Evolutionary conservation across 305 asterid genomes (phyloP).

Genomic region (Euphrasia arctica): DNA sequence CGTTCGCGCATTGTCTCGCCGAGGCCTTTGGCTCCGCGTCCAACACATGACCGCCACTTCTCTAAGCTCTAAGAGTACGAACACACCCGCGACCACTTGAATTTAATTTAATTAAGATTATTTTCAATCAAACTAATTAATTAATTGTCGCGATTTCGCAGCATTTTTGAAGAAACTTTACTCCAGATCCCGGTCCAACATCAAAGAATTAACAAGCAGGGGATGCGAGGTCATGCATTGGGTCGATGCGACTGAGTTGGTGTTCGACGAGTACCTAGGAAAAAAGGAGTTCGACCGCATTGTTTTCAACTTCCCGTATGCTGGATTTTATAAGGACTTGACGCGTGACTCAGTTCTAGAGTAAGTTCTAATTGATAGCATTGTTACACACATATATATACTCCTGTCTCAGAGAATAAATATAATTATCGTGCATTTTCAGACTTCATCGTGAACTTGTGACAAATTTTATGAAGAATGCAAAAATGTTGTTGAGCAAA

Average conservation of each 20-base stretch:
- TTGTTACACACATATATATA: no score
- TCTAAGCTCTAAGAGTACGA: not conserved
- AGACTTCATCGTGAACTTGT: no score
- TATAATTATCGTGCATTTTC: slow-evolving; percentile 2
- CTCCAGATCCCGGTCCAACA: no score
- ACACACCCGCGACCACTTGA: no score
- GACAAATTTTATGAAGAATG: slow-evolving; percentile 25
- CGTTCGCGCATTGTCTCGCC: not conserved
- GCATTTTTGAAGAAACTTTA: no score
- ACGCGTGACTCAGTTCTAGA: slow-evolving; percentile 15
- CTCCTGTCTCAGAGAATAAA: no score
- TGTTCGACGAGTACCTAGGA: slow-evolving; percentile 6
- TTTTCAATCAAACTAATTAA: no score
- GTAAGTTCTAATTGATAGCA: not conserved
- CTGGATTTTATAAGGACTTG: slow-evolving; percentile 28
- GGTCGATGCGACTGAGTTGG: slow-evolving; percentile 21
- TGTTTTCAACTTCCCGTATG: slow-evolving; percentile 34
- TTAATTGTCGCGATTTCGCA: no score
- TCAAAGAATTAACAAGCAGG: no score
- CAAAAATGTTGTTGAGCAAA: slow-evolving; percentile 27
- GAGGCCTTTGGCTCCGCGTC: not conserved
- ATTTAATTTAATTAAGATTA: no score
- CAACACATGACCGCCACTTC: not conserved
- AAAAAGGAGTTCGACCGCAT: slow-evolving; percentile 29
- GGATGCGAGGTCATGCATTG: not conserved